Evolutionary conservation across 1,284 basidiomycete species (phyloP).

Genomic region (Tylopilus sp.): DNA sequence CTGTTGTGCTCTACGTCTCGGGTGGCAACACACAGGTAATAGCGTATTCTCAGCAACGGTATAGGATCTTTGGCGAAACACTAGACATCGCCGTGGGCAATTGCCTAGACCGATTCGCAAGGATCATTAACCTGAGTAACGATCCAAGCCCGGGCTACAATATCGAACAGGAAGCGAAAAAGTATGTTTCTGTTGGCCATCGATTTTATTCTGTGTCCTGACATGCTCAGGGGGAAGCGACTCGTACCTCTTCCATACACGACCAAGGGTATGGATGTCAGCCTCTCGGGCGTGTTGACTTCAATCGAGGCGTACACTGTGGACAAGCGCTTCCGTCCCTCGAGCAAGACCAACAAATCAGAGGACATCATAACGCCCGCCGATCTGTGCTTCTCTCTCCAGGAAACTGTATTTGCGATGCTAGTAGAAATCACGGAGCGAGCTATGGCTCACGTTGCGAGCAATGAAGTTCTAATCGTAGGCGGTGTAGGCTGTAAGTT

Average conservation of each 20-base stretch:
- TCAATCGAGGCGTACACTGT: conserved; percentile 84
- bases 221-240: conserved; percentile 57
- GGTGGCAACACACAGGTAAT: conserved; percentile 99
- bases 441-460: conserved; percentile 98
- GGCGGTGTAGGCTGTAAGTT: conserved; percentile 96
- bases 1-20: conserved; percentile 97
- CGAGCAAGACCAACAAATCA: conserved; percentile 36
- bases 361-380: conserved; percentile 83
- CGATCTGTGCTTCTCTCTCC: conserved; percentile 94
- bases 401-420: conserved; percentile 99
- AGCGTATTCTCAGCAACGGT: conserved; percentile 95
- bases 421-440: conserved; percentile 98
- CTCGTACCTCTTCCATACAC: conserved; percentile 88
- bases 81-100: conserved; percentile 99
- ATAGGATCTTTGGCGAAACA: conserved; percentile 98
- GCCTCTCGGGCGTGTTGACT: conserved; percentile 89
- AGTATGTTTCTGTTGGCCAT: conserved; percentile 42
- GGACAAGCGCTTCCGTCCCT: conserved; percentile 68
- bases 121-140: conserved; percentile 94
- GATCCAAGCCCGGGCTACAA: conserved; percentile 98
- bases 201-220: neutral
- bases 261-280: conserved; percentile 99
- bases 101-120: conserved; percentile 94
- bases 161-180: conserved; percentile 94
- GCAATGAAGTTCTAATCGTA: conserved; percentile 94